Evolutionary conservation across 352 stramenopile species (phyloP).

Genomic region (Phytophthora rubi): DNA sequence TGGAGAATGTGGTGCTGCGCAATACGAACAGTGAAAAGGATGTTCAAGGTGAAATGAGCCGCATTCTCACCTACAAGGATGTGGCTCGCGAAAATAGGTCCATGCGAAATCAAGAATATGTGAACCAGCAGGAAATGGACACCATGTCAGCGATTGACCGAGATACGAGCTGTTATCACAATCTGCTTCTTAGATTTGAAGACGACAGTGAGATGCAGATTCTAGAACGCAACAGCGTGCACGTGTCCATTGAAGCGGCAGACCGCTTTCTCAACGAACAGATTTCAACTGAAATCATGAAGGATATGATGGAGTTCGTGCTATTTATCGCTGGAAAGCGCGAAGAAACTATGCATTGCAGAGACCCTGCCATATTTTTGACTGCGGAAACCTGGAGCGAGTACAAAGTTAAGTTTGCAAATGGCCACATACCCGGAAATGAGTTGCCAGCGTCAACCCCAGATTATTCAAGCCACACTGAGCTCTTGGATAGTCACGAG

Average conservation of each 20-base stretch:
- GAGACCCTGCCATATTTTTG: constrained; percentile 50
- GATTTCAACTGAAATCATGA: constrained; percentile 45
- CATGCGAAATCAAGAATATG: constrained; percentile 56
- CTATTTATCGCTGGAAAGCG: constrained; percentile 57
- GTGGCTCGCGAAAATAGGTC: constrained; percentile 67
- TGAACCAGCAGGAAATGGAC: constrained; percentile 56
- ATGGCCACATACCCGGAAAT: constrained; percentile 14
- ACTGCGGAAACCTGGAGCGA: constrained; percentile 57
- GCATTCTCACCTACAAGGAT: constrained; percentile 73
- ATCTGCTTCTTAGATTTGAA: constrained; percentile 66
- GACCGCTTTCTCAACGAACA: constrained; percentile 51
- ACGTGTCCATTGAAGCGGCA: constrained; percentile 42
- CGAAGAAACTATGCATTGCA: constrained; percentile 52
- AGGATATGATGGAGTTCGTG: constrained; percentile 66
- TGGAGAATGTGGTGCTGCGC: constrained; percentile 56
- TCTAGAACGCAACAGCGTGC: constrained; percentile 41
- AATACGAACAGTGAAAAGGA: constrained; percentile 57
- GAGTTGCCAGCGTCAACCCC: background rate
- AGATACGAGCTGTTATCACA: constrained; percentile 60
- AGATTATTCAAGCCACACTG: constrained; percentile 10
- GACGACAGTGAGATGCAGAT: constrained; percentile 61
- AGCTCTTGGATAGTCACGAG: constrained; percentile 42
- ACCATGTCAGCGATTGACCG: constrained; percentile 49
- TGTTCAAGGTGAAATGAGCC: constrained; percentile 43
- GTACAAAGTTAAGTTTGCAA: constrained; percentile 56